Evolutionary conservation across 805 yeast genomes (phyloP), one percentile per base, ranked within the genome.

Genomic region (Pichia paraexigua): DNA sequence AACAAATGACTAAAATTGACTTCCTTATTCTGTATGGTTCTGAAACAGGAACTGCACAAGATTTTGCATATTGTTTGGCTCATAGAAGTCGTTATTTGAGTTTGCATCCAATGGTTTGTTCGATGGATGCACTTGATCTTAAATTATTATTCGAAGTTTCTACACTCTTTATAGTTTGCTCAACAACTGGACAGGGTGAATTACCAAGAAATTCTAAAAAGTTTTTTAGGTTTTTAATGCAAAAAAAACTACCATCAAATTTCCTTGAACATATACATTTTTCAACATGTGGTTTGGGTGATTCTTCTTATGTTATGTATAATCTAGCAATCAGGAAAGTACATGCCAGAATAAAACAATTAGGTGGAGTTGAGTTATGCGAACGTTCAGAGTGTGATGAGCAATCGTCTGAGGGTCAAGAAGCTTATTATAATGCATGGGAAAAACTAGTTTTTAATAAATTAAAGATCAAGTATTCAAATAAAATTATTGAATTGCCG

Each of bases 141-240:
- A 76, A 73, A 57, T 72, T 72, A 50, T 68, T 87, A 47, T 69
- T 78, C 6, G 72, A 79, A 4, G 74, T 80, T 17, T 60, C 69
- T 8, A 66, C 68, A 28, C 70, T 52, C 15, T 15, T 43, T 2
- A 40, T 55, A 21, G 6, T 51, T 15, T 86, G 95, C 63, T 83
- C 97, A 1, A 92, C 99, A 0, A 85, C 96, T 1, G 98, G 99
- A 9, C 97, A 92, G 66, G 99, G 99, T 27, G 96, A 86, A 55
- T 67, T 92, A 35, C 98, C 99, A 0, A 67, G 85, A 42, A 88
- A 88, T 62, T 83, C 85, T 0, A 73, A 73, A 56, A 79, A 77
- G 54, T 79, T 92, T 56, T 86, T 96, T 95, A 74, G 76, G 57
- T 80, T 85, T 55, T 66, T 94, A 58, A 76, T 88, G 52, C 79